Evolutionary conservation across 2,329 filamentous ascomycete genomes (phyloP).

Genomic region (Paraconiothyrium brasiliense): DNA sequence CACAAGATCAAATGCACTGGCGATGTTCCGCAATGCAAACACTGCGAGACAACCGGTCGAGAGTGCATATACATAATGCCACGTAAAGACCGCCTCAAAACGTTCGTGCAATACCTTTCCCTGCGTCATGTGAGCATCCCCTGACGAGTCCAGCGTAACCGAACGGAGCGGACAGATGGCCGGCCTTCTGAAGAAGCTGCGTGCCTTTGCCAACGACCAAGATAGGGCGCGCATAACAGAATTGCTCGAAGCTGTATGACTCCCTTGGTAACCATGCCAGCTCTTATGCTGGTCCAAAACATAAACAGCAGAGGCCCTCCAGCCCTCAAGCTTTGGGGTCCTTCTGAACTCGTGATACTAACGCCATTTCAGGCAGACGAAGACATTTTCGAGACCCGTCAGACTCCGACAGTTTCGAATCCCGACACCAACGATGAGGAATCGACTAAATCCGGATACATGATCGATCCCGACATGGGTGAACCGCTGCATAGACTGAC

Average conservation of each 20-base stretch:
- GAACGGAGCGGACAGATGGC: slow-evolving; percentile 43
- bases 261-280: not conserved
- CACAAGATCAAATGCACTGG: slow-evolving; percentile 55
- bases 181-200: slow-evolving; percentile 30
- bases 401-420: slow-evolving; percentile 25
- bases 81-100: slow-evolving; percentile 50
- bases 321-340: not conserved
- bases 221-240: slow-evolving; percentile 34
- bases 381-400: slow-evolving; percentile 33
- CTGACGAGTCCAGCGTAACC: slow-evolving; percentile 38
- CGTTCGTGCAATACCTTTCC: slow-evolving; percentile 29
- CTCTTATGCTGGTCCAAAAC: not conserved
- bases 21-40: slow-evolving; percentile 47
- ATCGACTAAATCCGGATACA: slow-evolving; percentile 18
- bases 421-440: slow-evolving; percentile 31
- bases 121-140: not conserved
- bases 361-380: slow-evolving; percentile 35
- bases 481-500: slow-evolving; percentile 27
- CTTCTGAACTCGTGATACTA: slow-evolving; percentile 6
- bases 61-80: slow-evolving; percentile 52
- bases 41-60: slow-evolving; percentile 45
- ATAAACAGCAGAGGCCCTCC: not conserved
- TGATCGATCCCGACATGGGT: slow-evolving; percentile 18
- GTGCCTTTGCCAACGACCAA: slow-evolving; percentile 27
- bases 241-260: slow-evolving; percentile 34